Percentiles rank a stretch among this genome's conserved stretches.
Evolutionary conservation across 805 yeast species (phyloP).

Genomic region (Millerozyma acaciae): DNA sequence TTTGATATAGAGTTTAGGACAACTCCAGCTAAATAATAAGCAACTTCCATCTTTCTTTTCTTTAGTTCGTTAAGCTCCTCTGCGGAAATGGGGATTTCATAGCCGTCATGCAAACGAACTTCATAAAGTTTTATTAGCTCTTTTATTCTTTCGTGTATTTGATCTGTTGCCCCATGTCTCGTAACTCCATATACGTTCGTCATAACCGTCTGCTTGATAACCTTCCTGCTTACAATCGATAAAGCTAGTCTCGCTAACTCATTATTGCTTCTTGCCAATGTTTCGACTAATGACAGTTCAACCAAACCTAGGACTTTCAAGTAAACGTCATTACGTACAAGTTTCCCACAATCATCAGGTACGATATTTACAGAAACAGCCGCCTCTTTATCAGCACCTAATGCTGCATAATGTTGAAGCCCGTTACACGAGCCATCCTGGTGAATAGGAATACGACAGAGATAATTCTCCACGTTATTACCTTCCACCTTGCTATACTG

Average conservation of each 20-base stretch:
- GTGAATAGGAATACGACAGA: slow-evolving; percentile 34
- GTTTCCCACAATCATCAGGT: slow-evolving; percentile 10
- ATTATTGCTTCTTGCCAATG: slow-evolving; percentile 4
- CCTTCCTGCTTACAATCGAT: slow-evolving; percentile 23
- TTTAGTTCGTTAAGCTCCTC: slow-evolving; percentile 1
- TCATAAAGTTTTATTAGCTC: slow-evolving; percentile 14
- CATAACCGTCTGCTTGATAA: slow-evolving; percentile 43
- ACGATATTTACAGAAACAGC: slow-evolving; percentile 37
- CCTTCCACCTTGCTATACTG: slow-evolving; percentile 11
- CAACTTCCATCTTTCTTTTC: background rate
- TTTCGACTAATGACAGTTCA: slow-evolving; percentile 8
- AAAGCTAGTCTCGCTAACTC: slow-evolving; percentile 13
- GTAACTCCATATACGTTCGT: slow-evolving; percentile 46
- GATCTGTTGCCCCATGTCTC: slow-evolving; percentile 30
- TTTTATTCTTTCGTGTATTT: slow-evolving; percentile 23
- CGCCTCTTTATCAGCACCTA: slow-evolving; percentile 34
- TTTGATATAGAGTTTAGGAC: slow-evolving; percentile 24
- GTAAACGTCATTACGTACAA: slow-evolving; percentile 30
- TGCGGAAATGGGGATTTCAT: background rate
- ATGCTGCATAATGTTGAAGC: slow-evolving; percentile 43
- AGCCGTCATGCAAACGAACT: slow-evolving; percentile 1
- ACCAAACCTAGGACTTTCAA: slow-evolving; percentile 27
- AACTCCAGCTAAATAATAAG: slow-evolving; percentile 16
- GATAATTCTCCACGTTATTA: slow-evolving; percentile 17
- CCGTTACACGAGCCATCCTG: slow-evolving; percentile 47